These are phyloP conservation scores for Favolaschia claudopus DNA, from an alignment of 768 basidiomycete species.

Conservation along the genomic window DNA sequence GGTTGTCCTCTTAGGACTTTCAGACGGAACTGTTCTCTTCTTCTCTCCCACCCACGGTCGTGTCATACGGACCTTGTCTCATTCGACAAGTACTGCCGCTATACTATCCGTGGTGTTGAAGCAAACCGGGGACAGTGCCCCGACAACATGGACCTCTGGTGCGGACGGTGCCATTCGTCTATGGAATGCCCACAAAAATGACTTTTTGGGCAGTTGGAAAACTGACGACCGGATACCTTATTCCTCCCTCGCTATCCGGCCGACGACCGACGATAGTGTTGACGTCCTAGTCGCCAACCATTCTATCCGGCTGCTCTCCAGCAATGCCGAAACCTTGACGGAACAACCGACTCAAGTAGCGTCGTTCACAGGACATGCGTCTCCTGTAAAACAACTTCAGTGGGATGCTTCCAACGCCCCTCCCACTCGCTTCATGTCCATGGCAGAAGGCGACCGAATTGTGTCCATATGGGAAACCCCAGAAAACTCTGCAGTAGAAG, in stretches of 20 bases:
- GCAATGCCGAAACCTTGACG: slow-evolving; percentile 38
- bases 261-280: slow-evolving; percentile 42
- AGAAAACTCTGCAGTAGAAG: slow-evolving; percentile 47
- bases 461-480: slow-evolving; percentile 68
- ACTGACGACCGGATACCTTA: slow-evolving; percentile 66
- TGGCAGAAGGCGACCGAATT: slow-evolving; percentile 68
- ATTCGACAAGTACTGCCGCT: slow-evolving; percentile 60
- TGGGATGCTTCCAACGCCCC: slow-evolving; percentile 56
- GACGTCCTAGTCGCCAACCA: slow-evolving; percentile 69
- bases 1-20: slow-evolving; percentile 65
- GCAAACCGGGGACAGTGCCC: slow-evolving; percentile 36
- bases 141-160: slow-evolving; percentile 62
- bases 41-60: slow-evolving; percentile 70
- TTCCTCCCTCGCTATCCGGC: slow-evolving; percentile 56
- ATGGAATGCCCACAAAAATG: slow-evolving; percentile 63
- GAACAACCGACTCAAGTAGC: slow-evolving; percentile 55
- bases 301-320: slow-evolving; percentile 60
- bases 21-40: slow-evolving; percentile 63
- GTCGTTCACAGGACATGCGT: slow-evolving; percentile 72
- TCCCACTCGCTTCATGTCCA: slow-evolving; percentile 60
- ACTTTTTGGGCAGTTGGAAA: slow-evolving; percentile 59
- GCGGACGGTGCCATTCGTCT: slow-evolving; percentile 63
- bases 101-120: slow-evolving; percentile 56
- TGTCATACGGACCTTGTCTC: slow-evolving; percentile 61
- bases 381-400: slow-evolving; percentile 56